A percentile compares a stretch with the other conserved stretches of the same genome.
These are phyloP conservation scores for Torrubiella hemipterigena DNA, from an alignment of 2,329 filamentous ascomycete genomes.

Conservation along the genomic window DNA sequence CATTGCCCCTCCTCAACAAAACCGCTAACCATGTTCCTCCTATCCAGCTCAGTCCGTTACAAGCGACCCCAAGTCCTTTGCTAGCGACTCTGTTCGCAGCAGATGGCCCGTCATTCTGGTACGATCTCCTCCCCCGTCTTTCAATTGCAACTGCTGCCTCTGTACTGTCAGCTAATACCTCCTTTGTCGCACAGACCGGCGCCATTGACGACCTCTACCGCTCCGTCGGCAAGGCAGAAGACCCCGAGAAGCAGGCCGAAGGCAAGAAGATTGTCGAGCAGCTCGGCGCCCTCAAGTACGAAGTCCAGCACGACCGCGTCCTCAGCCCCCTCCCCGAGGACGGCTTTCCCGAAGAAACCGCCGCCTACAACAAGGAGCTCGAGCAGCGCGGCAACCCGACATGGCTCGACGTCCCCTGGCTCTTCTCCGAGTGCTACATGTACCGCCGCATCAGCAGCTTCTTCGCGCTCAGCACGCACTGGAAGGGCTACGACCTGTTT, in stretches of 20 bases:
- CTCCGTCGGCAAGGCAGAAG: slow-evolving; percentile 43
- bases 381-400: slow-evolving; percentile 57
- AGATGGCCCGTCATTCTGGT: slow-evolving; percentile 93
- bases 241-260: slow-evolving; percentile 57
- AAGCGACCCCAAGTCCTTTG: slow-evolving; percentile 76
- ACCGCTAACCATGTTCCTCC: not conserved
- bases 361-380: slow-evolving; percentile 76
- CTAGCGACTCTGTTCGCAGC: slow-evolving; percentile 69
- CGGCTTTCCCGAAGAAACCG: slow-evolving; percentile 66
- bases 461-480: slow-evolving; percentile 66
- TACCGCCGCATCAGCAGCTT: slow-evolving; percentile 72
- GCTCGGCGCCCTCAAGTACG: slow-evolving; percentile 80
- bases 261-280: slow-evolving; percentile 77
- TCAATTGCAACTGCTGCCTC: not conserved
- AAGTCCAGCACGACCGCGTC: slow-evolving; percentile 77
- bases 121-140: slow-evolving; percentile 6
- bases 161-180: not conserved
- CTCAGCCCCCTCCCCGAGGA: slow-evolving; percentile 70
- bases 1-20: not conserved
- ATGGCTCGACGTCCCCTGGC: slow-evolving; percentile 82
- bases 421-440: slow-evolving; percentile 89
- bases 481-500: slow-evolving; percentile 87
- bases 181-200: slow-evolving; percentile 52
- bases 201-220: slow-evolving; percentile 93
- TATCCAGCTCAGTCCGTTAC: slow-evolving; percentile 63